These are phyloP conservation scores for Colletotrichum cordylinicola DNA, from an alignment of 2,329 filamentous ascomycete species.

Conservation along the genomic window DNA sequence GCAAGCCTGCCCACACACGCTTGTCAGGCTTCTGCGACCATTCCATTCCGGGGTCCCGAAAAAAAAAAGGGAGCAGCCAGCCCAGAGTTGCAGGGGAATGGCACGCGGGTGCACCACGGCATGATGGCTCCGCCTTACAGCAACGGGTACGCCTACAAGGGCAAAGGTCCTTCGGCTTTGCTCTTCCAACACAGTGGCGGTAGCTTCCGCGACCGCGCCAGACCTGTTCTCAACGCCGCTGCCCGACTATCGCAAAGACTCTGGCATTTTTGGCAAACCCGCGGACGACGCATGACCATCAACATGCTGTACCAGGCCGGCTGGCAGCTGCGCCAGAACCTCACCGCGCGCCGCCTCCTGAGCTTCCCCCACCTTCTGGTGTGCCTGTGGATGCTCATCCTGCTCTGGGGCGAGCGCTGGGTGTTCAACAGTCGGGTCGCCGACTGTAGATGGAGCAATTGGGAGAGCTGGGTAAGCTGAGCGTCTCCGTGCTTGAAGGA, in stretches of 20 bases:
- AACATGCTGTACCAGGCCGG: constrained; percentile 7
- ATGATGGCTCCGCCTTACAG: constrained; percentile 43
- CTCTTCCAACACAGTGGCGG: constrained; percentile 23
- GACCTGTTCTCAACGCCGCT: neutral
- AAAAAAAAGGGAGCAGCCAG: constrained; percentile 5
- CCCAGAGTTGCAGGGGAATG: constrained; percentile 27
- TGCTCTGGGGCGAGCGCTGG: constrained; percentile 87
- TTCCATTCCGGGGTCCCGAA: constrained; percentile 10
- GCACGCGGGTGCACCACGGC: constrained; percentile 24
- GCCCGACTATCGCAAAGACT: neutral
- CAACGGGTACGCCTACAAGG: constrained; percentile 28
- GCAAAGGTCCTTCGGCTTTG: neutral
- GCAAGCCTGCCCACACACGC: constrained; percentile 4
- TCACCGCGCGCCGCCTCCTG: constrained; percentile 57
- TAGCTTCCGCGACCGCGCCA: constrained; percentile 23
- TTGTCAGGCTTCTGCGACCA: neutral
- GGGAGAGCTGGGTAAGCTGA: constrained; percentile 87
- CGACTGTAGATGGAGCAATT: constrained; percentile 80
- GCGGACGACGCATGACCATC: constrained; percentile 6
- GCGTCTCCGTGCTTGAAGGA: neutral
- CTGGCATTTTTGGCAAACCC: constrained; percentile 17
- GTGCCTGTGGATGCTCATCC: constrained; percentile 74
- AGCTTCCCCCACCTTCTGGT: constrained; percentile 73
- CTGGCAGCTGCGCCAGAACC: constrained; percentile 46
- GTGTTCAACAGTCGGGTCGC: constrained; percentile 75